phyloP scores from a whole-genome alignment of 2,329 filamentous ascomycete genomes.

The Aspergillus quadricinctus region DNA sequence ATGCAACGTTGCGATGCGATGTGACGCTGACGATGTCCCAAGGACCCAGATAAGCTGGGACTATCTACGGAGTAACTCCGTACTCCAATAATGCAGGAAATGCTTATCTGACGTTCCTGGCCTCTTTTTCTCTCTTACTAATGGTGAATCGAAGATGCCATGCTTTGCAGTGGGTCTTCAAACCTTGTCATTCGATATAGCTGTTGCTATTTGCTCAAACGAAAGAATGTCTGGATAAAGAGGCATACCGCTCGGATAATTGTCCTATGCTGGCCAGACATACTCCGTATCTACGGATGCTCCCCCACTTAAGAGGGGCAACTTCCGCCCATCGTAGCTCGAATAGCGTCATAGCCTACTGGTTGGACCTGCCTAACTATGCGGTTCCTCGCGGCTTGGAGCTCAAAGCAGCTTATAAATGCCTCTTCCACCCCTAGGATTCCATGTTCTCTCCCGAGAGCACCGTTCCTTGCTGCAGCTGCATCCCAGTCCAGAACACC shows the following conservation, averaged over 20 bases:
- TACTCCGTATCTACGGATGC: neutral
- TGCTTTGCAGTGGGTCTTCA: neutral
- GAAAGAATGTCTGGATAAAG: neutral
- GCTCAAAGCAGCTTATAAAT: slow-evolving; percentile 12
- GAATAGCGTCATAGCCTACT: slow-evolving; percentile 9
- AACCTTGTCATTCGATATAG: neutral
- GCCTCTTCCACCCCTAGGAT: slow-evolving; percentile 1
- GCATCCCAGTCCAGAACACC: neutral
- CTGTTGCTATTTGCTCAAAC: neutral
- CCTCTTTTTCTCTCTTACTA: neutral
- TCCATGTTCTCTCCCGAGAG: neutral
- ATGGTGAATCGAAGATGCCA: neutral
- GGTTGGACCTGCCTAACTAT: slow-evolving; percentile 20
- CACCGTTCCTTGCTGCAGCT: neutral
- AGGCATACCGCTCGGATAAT: neutral
- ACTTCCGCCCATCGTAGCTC: slow-evolving; percentile 19
- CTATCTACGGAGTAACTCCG: too few species aligned
- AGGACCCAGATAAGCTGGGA: neutral
- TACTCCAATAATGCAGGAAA: neutral
- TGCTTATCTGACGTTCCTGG: neutral
- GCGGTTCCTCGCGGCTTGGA: slow-evolving; percentile 1
- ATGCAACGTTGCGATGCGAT: neutral
- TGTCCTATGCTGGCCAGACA: neutral
- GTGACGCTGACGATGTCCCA: too few species aligned
- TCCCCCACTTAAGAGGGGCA: slow-evolving; percentile 8